Evolutionary conservation across 2,329 filamentous ascomycete genomes (phyloP), one percentile per base, ranked within the genome.

Genomic region (Colletotrichum spaethianum): DNA sequence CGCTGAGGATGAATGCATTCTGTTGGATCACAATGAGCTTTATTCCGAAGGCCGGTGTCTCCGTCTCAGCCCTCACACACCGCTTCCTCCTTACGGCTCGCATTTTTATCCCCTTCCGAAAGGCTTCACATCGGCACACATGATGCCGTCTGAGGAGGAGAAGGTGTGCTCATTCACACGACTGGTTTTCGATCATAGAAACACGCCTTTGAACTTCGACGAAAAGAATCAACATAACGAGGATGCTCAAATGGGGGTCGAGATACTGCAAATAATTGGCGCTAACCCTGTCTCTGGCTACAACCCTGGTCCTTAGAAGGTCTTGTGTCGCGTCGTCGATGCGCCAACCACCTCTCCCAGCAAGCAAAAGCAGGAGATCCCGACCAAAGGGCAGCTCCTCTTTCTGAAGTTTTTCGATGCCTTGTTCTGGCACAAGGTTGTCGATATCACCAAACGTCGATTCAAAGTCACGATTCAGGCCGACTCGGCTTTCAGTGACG

Each of bases 351-450:
- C 48, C 18, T 20, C 46, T 6, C 31, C 55, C 0, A 4, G 1
- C 2, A 18, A 38, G 0, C 1, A 66, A 1, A 38, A 28, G 62
- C 20, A 70, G 0, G 28, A 53, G 31, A 2, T 33, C 2, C 46
- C 48, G 0, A 18, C 1, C 3, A n/a, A 48, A 1, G 48, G 31
- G 1, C 62, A 67, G 16, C 9, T 55, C 1, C 44, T 70, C 7
- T 28, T 70, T 3, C 9, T 61, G n/a, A 70, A 70, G 62, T 4
- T 70, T 0, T 70, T 33, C 3, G 67, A 67, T 55, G 2, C 67
- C 18, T 1, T 67, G 23, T 61, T 70, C 46, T 67, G 63, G 62
- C 31, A 38, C 23, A 31, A 40, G 2, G 1, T 36, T 9, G 18
- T 42, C 1, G 66, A 57, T 8, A 31, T 50, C 40, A 23, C 48